Evolutionary conservation across 2,329 filamentous ascomycete genomes (phyloP).

Genomic region (Trichophyton mentagrophytes): DNA sequence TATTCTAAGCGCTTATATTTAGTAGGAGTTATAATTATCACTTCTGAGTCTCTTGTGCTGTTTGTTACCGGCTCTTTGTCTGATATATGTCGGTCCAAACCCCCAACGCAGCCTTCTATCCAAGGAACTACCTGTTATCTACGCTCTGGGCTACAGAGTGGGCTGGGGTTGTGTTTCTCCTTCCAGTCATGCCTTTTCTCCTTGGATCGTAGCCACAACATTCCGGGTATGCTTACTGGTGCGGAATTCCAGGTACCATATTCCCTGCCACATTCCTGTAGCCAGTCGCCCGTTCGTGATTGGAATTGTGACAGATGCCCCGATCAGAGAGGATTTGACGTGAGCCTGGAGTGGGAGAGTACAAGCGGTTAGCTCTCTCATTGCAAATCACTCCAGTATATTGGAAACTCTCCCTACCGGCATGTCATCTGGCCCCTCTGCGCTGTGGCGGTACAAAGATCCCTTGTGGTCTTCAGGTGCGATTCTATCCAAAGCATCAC

Average conservation of each 20-base stretch:
- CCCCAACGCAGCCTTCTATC: no score
- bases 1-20: neutral
- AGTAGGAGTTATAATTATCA: neutral
- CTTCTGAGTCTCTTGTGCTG: neutral
- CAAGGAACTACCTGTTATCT: no score
- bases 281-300: conserved; percentile 73
- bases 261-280: conserved; percentile 53
- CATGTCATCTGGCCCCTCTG: conserved; percentile 88
- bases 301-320: conserved; percentile 79
- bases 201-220: conserved; percentile 88
- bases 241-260: conserved; percentile 91
- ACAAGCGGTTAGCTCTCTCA: neutral
- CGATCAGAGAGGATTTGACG: conserved; percentile 80
- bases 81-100: neutral
- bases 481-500: conserved; percentile 79
- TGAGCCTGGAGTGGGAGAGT: conserved; percentile 50
- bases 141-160: neutral
- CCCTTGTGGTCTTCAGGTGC: conserved; percentile 69
- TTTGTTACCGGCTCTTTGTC: no score
- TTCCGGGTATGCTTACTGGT: conserved; percentile 61
- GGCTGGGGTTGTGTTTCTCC: neutral
- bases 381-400: neutral
- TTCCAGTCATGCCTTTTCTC: conserved; percentile 45
- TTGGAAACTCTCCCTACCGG: conserved; percentile 43
- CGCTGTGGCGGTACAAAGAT: conserved; percentile 70